A percentile compares a stretch with the other conserved stretches of the same genome.
Conservation (phyloP, 148 eudicot genomes). For the Vaccinium vitisidaea region DNA sequence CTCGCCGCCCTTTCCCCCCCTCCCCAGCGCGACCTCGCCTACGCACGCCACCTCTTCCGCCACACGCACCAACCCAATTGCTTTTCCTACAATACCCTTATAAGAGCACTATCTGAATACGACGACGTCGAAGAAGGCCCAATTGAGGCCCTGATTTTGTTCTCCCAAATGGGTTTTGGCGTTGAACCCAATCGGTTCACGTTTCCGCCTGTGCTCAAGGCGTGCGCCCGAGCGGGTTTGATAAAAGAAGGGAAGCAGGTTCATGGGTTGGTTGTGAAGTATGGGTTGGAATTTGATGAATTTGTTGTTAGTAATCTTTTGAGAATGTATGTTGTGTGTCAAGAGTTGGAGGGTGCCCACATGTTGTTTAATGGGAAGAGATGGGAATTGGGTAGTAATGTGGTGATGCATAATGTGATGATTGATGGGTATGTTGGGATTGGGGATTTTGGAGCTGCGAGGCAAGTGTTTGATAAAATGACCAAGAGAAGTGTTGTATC, state of each 20-base stretch:
- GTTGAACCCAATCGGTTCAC: conserved; percentile 50
- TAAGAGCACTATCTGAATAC: conserved; percentile 38
- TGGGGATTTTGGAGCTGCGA: conserved; percentile 38
- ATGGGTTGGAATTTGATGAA: conserved; percentile 45
- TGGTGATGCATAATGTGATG: conserved; percentile 61
- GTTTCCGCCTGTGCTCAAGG: conserved; percentile 58
- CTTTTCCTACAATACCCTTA: conserved; percentile 51
- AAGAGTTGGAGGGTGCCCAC: conserved; percentile 40
- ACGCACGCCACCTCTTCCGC: conserved; percentile 33
- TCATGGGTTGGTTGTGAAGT: conserved; percentile 41
- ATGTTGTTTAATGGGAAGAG: conserved; percentile 35
- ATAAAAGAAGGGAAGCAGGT: conserved; percentile 37
- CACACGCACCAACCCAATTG: conserved; percentile 35
- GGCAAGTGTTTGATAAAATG: conserved; percentile 51
- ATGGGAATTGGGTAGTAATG: conserved; percentile 32
- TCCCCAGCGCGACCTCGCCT: conserved; percentile 27
- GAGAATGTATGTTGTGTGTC: conserved; percentile 53
- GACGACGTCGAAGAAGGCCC: conserved; percentile 25
- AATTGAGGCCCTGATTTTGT: conserved; percentile 26
- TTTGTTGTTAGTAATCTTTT: conserved; percentile 56
- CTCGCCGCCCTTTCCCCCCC: conserved; percentile 35
- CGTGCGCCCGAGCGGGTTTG: conserved; percentile 34
- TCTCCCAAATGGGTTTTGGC: conserved; percentile 18
- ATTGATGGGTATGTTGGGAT: conserved; percentile 42
- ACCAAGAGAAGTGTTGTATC: conserved; percentile 52